Base-by-base conservation (phyloP, 805 yeast genomes). In the Cyberlindnera veronae region DNA sequence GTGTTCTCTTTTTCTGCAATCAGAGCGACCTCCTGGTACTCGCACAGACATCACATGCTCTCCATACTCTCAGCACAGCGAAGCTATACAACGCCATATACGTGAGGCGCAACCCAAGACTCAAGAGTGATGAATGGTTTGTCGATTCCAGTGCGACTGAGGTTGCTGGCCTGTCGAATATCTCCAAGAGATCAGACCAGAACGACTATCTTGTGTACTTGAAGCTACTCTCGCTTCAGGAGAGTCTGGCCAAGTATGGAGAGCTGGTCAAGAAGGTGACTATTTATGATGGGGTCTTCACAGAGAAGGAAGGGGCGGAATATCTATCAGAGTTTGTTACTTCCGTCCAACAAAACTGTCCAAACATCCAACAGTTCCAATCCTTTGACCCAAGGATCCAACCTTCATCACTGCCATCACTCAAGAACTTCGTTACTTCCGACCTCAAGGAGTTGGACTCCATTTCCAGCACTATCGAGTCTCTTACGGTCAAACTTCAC, bases 211-310 rank as follows among this genome's bases (percentile, higher is more conserved):
- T 70, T 15, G 54, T 65, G 10, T 48, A 58, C 20, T 55, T 66
- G 17, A 64, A 73, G 45, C 61, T 78, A 34, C 63, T 63, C 28
- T 58, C 69, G 3, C 54, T 79, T 29, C 34, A 64, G 11, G 65
- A 66, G 16, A 59, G 71, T 1, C 47, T 73, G 19, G 40, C 36
- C 5, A 55, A 57, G 5, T 55, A 74, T 16, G 58, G 63, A 16
- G 13, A 39, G 4, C 50, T 53, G 29, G 57, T 76, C 3, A 54
- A 63, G 29, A 57, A 63, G 21, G 49, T 76, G 3, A 52, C 53
- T 0, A 56, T 75, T 1, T 58, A 60, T 16, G 65, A 54, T 5
- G 50, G 49, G 2, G 44, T 54, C 1, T 67, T 66, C 41, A 32
- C 52, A 6, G 61, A 62, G 38, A 40, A 38, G 2, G 52, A 48